Evolutionary conservation across 805 yeast species (phyloP), one percentile per base, ranked within the genome.

Genomic region (Alloascoidea hylecoeti): DNA sequence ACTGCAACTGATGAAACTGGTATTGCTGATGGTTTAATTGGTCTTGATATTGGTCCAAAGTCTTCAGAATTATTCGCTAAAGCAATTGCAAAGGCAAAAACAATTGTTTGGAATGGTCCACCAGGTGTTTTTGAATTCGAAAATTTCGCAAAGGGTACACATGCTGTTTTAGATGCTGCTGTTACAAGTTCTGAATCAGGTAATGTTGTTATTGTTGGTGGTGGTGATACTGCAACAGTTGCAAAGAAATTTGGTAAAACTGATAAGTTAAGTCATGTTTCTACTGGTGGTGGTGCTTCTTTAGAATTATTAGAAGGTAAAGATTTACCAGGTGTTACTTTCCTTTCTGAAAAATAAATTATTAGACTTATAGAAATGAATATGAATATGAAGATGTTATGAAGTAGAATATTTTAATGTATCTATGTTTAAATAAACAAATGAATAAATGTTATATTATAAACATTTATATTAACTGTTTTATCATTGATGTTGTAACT

Each of bases 281-380:
- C 97, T 51, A 92, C 98, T 47, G 98, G 98, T 70, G 98, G 98
- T 70, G 98, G 98, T 75, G 98, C 98, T 51, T 89, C 97, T 46
- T 76, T 92, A 61, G 98, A 92, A 70, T 79, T 92, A 60, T 78
- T 92, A 60, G 98, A 92, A 73, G 98, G 98, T 70, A 92, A 92
- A 78, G 92, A 72, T 53, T 75, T 92, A 56, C 98, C 98, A 55
- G 98, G 98, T 77, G 97, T 92, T 52, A 77, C 71, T 57, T 94
- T 88, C 66, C 78, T 88, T 54, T 77, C 95, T 49, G 77, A 73
- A 66, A 86, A 84, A 61, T 56, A 61, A 33, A 12, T n/a, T 23
- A 23, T 23, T n/a, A n/a, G n/a, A n/a, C 30, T n/a, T 9, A n/a
- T 23, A 23, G 30, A 9, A n/a, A 23, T 23, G 30, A 23, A 23